Conservation (phyloP, 2,329 filamentous ascomycete species). For the Fusarium buharicum region DNA sequence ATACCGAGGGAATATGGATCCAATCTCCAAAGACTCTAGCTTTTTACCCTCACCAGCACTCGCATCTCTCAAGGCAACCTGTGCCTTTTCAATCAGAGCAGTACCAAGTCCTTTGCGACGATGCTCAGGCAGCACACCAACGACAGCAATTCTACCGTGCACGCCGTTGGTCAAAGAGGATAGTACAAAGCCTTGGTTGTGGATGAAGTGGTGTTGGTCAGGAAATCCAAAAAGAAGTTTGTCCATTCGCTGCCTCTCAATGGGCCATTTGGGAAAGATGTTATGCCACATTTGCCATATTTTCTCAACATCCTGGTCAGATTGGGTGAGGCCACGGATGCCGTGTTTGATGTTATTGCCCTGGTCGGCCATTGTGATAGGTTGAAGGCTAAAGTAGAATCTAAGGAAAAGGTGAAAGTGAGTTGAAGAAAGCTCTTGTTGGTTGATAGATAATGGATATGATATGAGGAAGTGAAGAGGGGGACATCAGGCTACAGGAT, state of each 20-base stretch:
- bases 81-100: constrained; percentile 25
- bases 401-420: too few species aligned
- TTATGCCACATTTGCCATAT: constrained; percentile 37
- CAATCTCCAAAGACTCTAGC: constrained; percentile 31
- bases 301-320: constrained; percentile 28
- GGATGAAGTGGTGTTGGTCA: constrained; percentile 23
- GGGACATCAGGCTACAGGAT: not conserved
- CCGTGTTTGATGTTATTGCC: constrained; percentile 1
- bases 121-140: constrained; percentile 36
- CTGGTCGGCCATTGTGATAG: constrained; percentile 7
- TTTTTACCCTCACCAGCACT: not conserved
- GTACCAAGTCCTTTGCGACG: constrained; percentile 33
- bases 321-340: constrained; percentile 19
- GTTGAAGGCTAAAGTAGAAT: too few species aligned
- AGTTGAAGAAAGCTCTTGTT: too few species aligned
- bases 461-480: not conserved
- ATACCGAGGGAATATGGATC: constrained; percentile 36
- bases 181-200: constrained; percentile 36
- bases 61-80: not conserved
- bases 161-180: constrained; percentile 9
- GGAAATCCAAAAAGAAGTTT: constrained; percentile 10
- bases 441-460: not conserved
- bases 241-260: constrained; percentile 15
- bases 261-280: constrained; percentile 38
- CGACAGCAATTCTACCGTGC: constrained; percentile 27